A percentile compares a stretch with the other conserved stretches of the same genome.
Conservation (phyloP, 164 flowering plant species). For the Annona cherimola region DNA sequence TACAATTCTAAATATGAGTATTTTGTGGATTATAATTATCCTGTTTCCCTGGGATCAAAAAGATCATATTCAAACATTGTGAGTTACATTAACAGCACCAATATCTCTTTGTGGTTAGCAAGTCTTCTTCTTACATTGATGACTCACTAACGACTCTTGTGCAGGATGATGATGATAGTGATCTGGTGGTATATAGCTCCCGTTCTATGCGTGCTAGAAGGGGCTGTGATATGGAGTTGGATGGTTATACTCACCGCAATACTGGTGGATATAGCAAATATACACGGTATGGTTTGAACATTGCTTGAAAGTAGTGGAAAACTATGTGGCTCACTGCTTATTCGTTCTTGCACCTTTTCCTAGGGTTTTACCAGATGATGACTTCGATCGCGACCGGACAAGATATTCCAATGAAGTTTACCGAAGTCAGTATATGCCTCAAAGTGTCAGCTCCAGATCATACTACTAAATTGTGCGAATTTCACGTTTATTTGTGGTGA, state of each 20-base stretch:
- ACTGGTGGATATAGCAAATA: constrained; percentile 15
- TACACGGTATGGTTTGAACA: constrained; percentile 15
- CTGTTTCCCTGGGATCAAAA: constrained; percentile 15
- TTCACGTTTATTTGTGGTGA: neutral
- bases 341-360: neutral
- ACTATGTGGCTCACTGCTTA: neutral
- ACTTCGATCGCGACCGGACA: constrained; percentile 8
- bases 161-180: constrained; percentile 17
- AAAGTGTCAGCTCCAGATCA: constrained; percentile 16
- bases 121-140: neutral
- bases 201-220: constrained; percentile 16
- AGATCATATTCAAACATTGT: constrained; percentile 21
- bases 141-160: neutral
- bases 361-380: constrained; percentile 18
- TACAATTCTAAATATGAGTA: constrained; percentile 17
- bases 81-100: constrained; percentile 6
- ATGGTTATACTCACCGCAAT: constrained; percentile 9
- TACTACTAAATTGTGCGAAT: constrained; percentile 21
- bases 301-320: neutral
- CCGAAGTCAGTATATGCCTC: constrained; percentile 14
- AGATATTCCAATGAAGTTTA: constrained; percentile 5
- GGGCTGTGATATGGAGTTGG: constrained; percentile 12
- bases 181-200: constrained; percentile 16
- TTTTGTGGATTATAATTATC: constrained; percentile 18
- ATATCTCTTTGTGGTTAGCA: neutral